These are phyloP conservation scores for Tulasnella sp. DNA, from an alignment of 768 basidiomycete species.

Conservation along the genomic window DNA sequence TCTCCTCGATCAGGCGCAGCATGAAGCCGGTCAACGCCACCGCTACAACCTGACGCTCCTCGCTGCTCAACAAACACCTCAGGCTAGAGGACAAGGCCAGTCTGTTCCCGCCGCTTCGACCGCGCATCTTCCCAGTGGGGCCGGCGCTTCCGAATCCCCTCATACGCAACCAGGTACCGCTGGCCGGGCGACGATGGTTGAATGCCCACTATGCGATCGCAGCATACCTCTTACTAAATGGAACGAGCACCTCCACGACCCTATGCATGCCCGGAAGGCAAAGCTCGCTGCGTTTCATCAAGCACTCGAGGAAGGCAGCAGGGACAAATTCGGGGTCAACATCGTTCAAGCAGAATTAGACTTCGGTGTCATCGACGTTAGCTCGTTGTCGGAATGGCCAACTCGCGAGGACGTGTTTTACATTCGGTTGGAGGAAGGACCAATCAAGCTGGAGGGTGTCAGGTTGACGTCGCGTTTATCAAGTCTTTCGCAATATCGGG, in stretches of 20 bases:
- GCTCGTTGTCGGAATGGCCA: neutral
- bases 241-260: neutral
- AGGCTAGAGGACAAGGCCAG: too few relatives aligned
- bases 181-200: neutral
- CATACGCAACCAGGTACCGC: too few relatives aligned
- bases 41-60: neutral
- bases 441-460: neutral
- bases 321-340: neutral
- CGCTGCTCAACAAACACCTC: neutral
- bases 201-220: neutral
- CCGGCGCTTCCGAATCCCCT: too few relatives aligned
- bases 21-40: neutral
- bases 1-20: neutral
- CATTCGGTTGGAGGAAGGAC: neutral
- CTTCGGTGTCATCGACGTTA: slow-evolving; percentile 5
- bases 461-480: neutral
- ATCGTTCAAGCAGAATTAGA: neutral
- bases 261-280: neutral
- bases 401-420: neutral
- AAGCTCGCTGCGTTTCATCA: neutral
- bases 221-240: neutral
- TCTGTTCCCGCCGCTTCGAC: too few relatives aligned
- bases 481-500: neutral
- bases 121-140: too few relatives aligned
- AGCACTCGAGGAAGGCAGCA: neutral